Evolutionary conservation across 352 stramenopile species (phyloP).

Genomic region (Thalassiosira livingstoniorum): DNA sequence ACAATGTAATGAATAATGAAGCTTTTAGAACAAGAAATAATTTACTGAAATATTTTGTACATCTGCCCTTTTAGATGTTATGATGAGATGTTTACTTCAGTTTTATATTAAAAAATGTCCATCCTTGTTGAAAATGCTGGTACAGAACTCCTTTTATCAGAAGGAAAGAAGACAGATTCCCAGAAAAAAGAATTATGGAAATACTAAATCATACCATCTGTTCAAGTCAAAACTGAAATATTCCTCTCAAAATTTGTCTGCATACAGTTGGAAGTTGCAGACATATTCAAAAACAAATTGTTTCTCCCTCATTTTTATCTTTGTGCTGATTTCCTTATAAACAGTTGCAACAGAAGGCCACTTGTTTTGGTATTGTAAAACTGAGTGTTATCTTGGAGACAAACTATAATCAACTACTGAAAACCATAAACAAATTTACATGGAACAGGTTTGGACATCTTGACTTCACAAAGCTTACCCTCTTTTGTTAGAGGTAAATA

Average conservation of each 20-base stretch:
- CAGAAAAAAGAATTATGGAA: slow-evolving; percentile 38
- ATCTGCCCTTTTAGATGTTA: slow-evolving; percentile 10
- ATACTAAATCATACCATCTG: slow-evolving; percentile 49
- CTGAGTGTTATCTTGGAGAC: neutral
- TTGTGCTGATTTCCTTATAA: neutral
- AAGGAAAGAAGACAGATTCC: slow-evolving; percentile 41
- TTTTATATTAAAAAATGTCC: slow-evolving; percentile 36
- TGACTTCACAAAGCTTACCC: neutral
- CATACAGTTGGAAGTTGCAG: slow-evolving; percentile 10
- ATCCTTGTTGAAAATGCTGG: slow-evolving; percentile 45
- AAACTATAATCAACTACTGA: neutral
- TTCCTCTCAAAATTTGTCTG: slow-evolving; percentile 18
- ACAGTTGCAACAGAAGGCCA: neutral
- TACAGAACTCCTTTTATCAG: slow-evolving; percentile 31
- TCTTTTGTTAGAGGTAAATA: neutral
- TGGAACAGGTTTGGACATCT: neutral
- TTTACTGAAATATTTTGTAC: neutral
- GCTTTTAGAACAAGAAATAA: neutral
- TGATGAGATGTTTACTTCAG: slow-evolving; percentile 17
- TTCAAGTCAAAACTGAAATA: slow-evolving; percentile 18
- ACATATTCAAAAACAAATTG: slow-evolving; percentile 6
- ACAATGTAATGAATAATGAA: neutral
- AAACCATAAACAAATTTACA: neutral
- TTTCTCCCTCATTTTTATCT: neutral
- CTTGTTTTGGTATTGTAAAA: neutral